phyloP scores from a whole-genome alignment of 2,329 filamentous ascomycete genomes.

The Exophiala aquamarina region DNA sequence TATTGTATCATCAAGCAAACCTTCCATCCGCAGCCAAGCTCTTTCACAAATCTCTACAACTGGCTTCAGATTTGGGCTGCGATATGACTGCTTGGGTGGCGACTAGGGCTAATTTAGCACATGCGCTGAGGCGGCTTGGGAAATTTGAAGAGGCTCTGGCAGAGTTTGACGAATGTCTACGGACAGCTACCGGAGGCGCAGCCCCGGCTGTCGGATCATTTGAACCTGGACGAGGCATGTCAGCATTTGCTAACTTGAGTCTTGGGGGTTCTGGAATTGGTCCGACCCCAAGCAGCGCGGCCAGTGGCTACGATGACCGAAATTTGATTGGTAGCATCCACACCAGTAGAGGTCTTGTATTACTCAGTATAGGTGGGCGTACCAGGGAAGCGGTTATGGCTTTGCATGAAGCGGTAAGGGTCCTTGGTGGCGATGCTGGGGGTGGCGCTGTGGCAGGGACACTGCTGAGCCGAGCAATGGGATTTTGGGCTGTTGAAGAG shows the following conservation, averaged over 20 bases:
- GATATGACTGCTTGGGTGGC: constrained; percentile 80
- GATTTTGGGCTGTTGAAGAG: constrained; percentile 46
- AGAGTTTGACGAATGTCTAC: constrained; percentile 83
- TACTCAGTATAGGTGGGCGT: constrained; percentile 70
- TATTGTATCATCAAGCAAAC: constrained; percentile 89
- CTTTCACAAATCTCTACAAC: constrained; percentile 73
- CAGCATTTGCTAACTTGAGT: constrained; percentile 21
- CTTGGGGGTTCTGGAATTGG: constrained; percentile 15
- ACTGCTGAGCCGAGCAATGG: constrained; percentile 44
- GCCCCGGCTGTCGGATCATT: constrained; percentile 14
- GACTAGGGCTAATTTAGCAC: constrained; percentile 83
- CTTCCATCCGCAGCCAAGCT: constrained; percentile 72
- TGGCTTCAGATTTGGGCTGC: constrained; percentile 78
- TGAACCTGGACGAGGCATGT: constrained; percentile 19
- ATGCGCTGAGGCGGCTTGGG: constrained; percentile 74
- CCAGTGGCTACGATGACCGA: constrained; percentile 48
- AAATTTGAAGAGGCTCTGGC: constrained; percentile 69
- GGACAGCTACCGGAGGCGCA: constrained; percentile 72
- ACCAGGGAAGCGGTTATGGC: constrained; percentile 76
- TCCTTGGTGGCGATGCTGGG: constrained; percentile 47
- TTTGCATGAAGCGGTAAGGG: constrained; percentile 69
- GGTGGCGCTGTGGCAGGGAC: constrained; percentile 49
- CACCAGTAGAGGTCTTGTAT: constrained; percentile 68
- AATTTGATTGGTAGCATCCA: constrained; percentile 47
- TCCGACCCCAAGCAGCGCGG: constrained; percentile 34